These are phyloP conservation scores for Leccinum subgranulosum DNA, from an alignment of 768 basidiomycete genomes.

Conservation along the genomic window DNA sequence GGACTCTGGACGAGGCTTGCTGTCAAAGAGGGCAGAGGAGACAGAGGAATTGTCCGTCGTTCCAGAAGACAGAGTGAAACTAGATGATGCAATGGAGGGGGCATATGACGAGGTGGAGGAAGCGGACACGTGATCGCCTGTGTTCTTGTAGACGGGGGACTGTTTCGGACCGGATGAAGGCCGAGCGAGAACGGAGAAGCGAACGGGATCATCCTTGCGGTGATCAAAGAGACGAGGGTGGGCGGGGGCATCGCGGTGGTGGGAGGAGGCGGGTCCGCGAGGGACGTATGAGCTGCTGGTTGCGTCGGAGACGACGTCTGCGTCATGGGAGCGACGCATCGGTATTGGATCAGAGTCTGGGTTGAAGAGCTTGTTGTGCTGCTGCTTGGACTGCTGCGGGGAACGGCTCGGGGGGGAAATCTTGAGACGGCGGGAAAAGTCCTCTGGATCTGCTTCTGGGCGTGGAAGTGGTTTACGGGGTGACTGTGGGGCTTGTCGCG, in stretches of 20 bases:
- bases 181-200: slow-evolving; percentile 68
- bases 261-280: slow-evolving; percentile 28
- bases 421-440: slow-evolving; percentile 69
- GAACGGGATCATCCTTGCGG: slow-evolving; percentile 85
- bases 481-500: slow-evolving; percentile 22
- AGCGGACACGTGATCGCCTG: slow-evolving; percentile 69
- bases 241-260: slow-evolving; percentile 33
- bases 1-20: slow-evolving; percentile 48
- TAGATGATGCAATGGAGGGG: slow-evolving; percentile 63
- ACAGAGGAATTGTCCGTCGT: slow-evolving; percentile 75
- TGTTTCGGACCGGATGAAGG: slow-evolving; percentile 41
- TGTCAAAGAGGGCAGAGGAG: slow-evolving; percentile 68
- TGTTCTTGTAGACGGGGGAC: slow-evolving; percentile 54
- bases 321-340: slow-evolving; percentile 58
- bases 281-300: slow-evolving; percentile 47
- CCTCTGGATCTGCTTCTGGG: slow-evolving; percentile 61
- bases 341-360: slow-evolving; percentile 69
- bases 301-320: slow-evolving; percentile 61
- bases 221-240: slow-evolving; percentile 79
- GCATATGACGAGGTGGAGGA: slow-evolving; percentile 76
- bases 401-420: slow-evolving; percentile 54
- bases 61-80: slow-evolving; percentile 68
- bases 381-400: slow-evolving; percentile 33
- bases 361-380: slow-evolving; percentile 59
- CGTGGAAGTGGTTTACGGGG: slow-evolving; percentile 37